Base-by-base conservation (phyloP, 805 yeast species). In the Saccharomyces jurei region DNA sequence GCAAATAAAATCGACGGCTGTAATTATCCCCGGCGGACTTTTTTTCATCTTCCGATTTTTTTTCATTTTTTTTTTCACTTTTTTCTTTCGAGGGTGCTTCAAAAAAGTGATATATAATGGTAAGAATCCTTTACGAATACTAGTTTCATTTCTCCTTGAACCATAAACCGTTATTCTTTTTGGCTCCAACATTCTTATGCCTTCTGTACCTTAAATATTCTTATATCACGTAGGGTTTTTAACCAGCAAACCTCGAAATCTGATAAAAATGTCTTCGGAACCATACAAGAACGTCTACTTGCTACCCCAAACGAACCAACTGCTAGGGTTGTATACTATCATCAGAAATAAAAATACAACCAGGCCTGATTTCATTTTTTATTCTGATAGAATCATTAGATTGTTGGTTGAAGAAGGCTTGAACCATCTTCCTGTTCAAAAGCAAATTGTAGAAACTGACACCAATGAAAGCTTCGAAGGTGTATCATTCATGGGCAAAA, bases 381-480 rank as follows among this genome's bases (percentile, higher is more conserved):
- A 92, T 71, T 82, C 97, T 11, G 97, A 94, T 69, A 79, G 99
- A 69, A 91, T 94, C 72, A 94, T 94, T 68, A 80, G 99, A 56
- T 75, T 94, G 48, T 74, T 94, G 57, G 98, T 94, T 17, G 99
- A 94, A 75, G 96, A 87, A 71, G 98, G 98, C 44, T 81, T 94
- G 65, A 92, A 94, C 71, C 90, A 88, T 67, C 77, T 94, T 48
- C 99, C 99, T 4, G 96, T 91, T n/a, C 82, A 82, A 62, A 75
- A 84, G 50, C 67, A 76, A 31, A 67, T 74, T 3, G 86, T 94
- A 49, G 77, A 78, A 52, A 91, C 98, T 36, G 92, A 95, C 49
- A 83, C 94, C 11, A 86, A 84, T 52, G 78, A 82, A 59, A 72
- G 73, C 41, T 89, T 81, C 69, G 77, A 81, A 3, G 99, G 99